Percentiles rank a stretch among this genome's conserved stretches.
Conservation (phyloP, 208 protist species). For the Leishmania lainsoni region DNA sequence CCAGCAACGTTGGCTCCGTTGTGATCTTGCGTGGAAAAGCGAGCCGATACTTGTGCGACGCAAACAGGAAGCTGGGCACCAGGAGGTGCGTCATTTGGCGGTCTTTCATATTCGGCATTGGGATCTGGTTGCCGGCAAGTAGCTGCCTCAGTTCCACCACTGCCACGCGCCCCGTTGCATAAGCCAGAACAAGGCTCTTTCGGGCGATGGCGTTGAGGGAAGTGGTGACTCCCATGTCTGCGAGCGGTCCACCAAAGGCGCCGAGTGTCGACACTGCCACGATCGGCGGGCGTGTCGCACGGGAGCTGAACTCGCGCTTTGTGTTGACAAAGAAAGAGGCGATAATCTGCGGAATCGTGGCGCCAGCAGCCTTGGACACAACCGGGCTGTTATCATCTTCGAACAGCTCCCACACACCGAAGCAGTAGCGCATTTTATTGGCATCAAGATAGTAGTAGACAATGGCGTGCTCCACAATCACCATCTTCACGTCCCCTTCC, state of each 20-base stretch:
- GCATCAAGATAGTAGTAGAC: conserved; percentile 90
- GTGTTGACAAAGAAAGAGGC: conserved; percentile 74
- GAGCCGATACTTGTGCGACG: conserved; percentile 75
- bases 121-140: conserved; percentile 68
- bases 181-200: conserved; percentile 84
- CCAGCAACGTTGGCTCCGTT: conserved; percentile 76
- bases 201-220: conserved; percentile 74
- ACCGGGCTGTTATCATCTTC: conserved; percentile 57
- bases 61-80: conserved; percentile 54
- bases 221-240: conserved; percentile 77
- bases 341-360: conserved; percentile 71
- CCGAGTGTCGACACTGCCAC: conserved; percentile 72
- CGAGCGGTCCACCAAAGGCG: conserved; percentile 62
- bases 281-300: conserved; percentile 66
- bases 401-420: conserved; percentile 91
- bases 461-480: conserved; percentile 83
- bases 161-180: conserved; percentile 73
- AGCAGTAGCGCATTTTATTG: conserved; percentile 77
- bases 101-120: conserved; percentile 46
- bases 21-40: conserved; percentile 55
- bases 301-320: conserved; percentile 77
- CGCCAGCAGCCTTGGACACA: conserved; percentile 60
- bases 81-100: conserved; percentile 71
- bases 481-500: conserved; percentile 73
- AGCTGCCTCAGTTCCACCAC: conserved; percentile 70